Evolutionary conservation across 345 rosid species (phyloP), one percentile per base, ranked within the genome.

Genomic region (Populus simonii): DNA sequence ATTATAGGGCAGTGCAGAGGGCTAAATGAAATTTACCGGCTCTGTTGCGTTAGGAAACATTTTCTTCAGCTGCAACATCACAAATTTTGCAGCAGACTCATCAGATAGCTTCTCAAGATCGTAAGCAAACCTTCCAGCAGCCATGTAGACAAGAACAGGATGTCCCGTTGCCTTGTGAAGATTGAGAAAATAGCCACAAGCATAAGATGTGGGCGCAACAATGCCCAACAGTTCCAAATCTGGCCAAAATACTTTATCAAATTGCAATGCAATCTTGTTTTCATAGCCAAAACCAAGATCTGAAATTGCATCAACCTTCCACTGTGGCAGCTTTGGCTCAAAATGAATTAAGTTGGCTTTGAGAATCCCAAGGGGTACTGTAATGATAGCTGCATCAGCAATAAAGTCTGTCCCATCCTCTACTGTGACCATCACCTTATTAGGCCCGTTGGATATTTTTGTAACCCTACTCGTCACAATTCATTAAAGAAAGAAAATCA

Each of bases 181-280:
- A 83, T 92, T 93, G 74, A 92, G 92, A 79, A 93, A 92, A 81
- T 93, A 93, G 78, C 98, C 97, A 75, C 98, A 93, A 0, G 92
- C 83, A 75, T 92, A 80, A 68, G 98, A 92, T 74, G 87, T 81
- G 16, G 92, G 86, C 2, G 97, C 98, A 38, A 90, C 97, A 80
- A 84, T 82, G 63, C 97, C 98, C 15, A 93, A 59, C 61, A 92
- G 80, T 80, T 93, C 98, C 66, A 93, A 92, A 33, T 93, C 89
- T 29, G 94, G 97, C 98, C 97, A 93, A 83, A 93, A 93, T 71
- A 87, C 92, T 10, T 33, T 66, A 78, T 89, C 88, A 61, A 93
- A 93, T 68, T 79, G 82, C 70, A 93, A 69, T 55, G 97, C 98
- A 49, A 93, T 88, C 89, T 92, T 92, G 74, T 92, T 93, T 83